Base-by-base conservation (phyloP, 495 filamentous ascomycete species). In the Trichoderma asperelloides region DNA sequence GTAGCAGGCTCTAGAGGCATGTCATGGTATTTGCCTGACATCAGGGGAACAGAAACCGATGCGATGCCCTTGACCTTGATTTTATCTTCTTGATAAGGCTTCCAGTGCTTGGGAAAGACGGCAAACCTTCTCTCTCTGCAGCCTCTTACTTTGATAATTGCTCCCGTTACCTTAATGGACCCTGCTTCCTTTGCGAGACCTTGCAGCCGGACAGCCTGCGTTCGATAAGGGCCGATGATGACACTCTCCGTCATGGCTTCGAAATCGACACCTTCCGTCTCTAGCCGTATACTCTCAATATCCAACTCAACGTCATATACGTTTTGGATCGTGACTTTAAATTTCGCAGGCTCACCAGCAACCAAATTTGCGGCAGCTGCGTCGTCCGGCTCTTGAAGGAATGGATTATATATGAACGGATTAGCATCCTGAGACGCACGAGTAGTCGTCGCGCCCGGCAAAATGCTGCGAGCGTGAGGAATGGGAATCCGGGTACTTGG, bases 321-420 rank as follows among this genome's bases (percentile, higher is more conserved):
- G 71, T 98, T 98, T 71, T 98, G 96, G 5, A 98, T 80, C 9
- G 88, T 91, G 37, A 98, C 82, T 72, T 81, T 83, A 75, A 96
- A 97, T 3, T 82, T 83, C 3, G 89, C 87, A 69, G 81, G 75
- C 74, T 98, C 94, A 33, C 87, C 87, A 5, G 91, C 86, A 67
- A 96, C 87, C 62, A 96, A 79, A 16, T 92, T 79, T 68, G 80
- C 79, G 68, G 95, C 89, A 21, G 80, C 76, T 9, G 75, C 74
- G 28, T 80, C 74, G 65, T 86, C 87, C 1, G 83, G 80, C 65
- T 86, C 79, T 75, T 91, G 92, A 55, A 89, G 73, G 69, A 96
- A 96, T 0, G 94, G 90, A 71, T 96, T 96, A 69, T 96, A 95
- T 57, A 98, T 88, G 71, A 98, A 97, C 1, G 94, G 94, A 68